Evolutionary conservation across 2,329 filamentous ascomycete species (phyloP).

Genomic region (Colletotrichum navitas): DNA sequence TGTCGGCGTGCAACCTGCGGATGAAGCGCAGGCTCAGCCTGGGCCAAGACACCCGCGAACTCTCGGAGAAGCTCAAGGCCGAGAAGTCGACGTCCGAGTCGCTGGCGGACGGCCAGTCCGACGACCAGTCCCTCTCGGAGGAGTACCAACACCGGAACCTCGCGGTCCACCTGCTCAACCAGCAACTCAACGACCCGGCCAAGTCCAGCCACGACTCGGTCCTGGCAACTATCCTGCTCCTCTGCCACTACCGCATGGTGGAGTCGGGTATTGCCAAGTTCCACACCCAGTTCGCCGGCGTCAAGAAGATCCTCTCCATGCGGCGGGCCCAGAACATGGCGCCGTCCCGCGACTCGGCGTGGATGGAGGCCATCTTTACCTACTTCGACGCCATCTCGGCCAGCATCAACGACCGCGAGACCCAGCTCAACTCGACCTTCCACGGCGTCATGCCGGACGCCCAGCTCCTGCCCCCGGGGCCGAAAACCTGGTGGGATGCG

Average conservation of each 20-base stretch:
- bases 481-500: conserved; percentile 90
- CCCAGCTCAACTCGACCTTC: conserved; percentile 79
- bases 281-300: conserved; percentile 91
- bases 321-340: conserved; percentile 68
- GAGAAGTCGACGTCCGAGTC: conserved; percentile 60
- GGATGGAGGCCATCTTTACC: conserved; percentile 94
- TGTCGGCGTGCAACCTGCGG: conserved; percentile 89
- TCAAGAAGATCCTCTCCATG: conserved; percentile 88
- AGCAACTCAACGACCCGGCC: conserved; percentile 81
- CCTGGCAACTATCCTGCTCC: conserved; percentile 85
- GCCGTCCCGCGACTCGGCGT: conserved; percentile 78
- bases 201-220: conserved; percentile 87
- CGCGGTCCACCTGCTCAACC: conserved; percentile 86
- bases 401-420: conserved; percentile 91
- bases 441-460: conserved; percentile 66
- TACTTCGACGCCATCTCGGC: conserved; percentile 95
- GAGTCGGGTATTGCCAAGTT: conserved; percentile 95
- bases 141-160: conserved; percentile 84
- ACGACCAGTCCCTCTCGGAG: conserved; percentile 79
- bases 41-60: conserved; percentile 67
- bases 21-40: conserved; percentile 81
- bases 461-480: conserved; percentile 70
- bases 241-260: conserved; percentile 93
- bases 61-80: conserved; percentile 61
- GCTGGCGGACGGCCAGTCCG: conserved; percentile 61